Evolutionary conservation across 2,329 filamentous ascomycete genomes (phyloP).

Genomic region (Colletotrichum sp.): DNA sequence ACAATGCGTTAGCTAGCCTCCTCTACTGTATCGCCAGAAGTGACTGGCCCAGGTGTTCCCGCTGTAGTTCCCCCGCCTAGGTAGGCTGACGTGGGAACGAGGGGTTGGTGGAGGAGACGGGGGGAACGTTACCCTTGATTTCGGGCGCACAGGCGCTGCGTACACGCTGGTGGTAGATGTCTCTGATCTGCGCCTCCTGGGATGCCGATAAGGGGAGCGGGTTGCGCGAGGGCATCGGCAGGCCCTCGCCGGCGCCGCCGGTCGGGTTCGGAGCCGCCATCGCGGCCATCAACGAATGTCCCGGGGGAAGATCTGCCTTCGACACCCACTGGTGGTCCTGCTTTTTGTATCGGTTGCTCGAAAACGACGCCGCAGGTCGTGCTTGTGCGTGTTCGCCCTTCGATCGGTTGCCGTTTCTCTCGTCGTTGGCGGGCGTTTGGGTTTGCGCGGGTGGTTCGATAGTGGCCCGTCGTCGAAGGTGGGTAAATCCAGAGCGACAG

Average conservation of each 20-base stretch:
- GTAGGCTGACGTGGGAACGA: background rate
- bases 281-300: slow-evolving; percentile 35
- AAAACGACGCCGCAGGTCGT: background rate
- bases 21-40: background rate
- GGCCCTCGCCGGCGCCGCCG: slow-evolving; percentile 22
- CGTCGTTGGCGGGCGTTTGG: background rate
- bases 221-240: slow-evolving; percentile 67
- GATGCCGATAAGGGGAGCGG: slow-evolving; percentile 82
- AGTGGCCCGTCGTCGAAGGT: background rate
- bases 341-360: background rate
- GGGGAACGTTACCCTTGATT: slow-evolving; percentile 67
- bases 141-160: slow-evolving; percentile 76
- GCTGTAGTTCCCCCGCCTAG: background rate
- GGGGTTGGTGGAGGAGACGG: background rate
- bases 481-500: background rate
- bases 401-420: background rate
- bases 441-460: slow-evolving; percentile 15
- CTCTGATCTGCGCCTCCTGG: slow-evolving; percentile 82
- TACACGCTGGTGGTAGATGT: slow-evolving; percentile 82
- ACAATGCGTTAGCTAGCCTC: background rate
- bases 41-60: background rate
- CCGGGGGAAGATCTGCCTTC: background rate
- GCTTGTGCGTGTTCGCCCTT: background rate
- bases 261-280: slow-evolving; percentile 44
- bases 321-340: background rate